Percentiles rank a stretch among this genome's conserved stretches.
Conservation (phyloP, 371 early-diverging fungal genomes). For the Rhizopus stolonifer region DNA sequence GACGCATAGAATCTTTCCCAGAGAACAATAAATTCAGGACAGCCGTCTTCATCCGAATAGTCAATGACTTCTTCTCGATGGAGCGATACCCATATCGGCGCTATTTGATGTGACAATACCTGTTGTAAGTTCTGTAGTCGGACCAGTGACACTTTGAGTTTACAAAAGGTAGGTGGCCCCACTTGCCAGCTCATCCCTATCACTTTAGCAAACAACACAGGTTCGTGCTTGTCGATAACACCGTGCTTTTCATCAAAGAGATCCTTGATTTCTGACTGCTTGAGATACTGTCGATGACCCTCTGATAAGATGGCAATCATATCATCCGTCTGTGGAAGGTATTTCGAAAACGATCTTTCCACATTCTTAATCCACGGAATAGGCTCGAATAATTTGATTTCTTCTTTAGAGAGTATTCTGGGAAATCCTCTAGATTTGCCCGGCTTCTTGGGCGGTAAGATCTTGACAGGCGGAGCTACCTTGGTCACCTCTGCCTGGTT, state of each 20-base stretch:
- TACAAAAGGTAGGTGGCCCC: constrained; percentile 72
- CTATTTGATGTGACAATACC: constrained; percentile 11
- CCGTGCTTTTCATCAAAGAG: constrained; percentile 57
- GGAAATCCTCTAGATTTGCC: constrained; percentile 22
- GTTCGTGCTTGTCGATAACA: constrained; percentile 37
- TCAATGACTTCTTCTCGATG: constrained; percentile 57
- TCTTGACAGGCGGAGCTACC: background rate
- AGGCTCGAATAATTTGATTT: constrained; percentile 42
- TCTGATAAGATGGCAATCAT: constrained; percentile 61
- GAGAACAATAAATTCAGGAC: constrained; percentile 71
- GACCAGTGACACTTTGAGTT: constrained; percentile 48
- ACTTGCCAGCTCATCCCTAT: constrained; percentile 62
- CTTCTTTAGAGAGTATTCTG: constrained; percentile 29
- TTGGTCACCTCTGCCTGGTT: background rate
- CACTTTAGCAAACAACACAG: constrained; percentile 62
- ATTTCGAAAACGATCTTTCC: constrained; percentile 58
- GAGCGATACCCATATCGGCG: constrained; percentile 39
- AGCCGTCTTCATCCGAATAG: constrained; percentile 70
- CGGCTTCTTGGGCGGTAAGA: constrained; percentile 14
- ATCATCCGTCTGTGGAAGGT: constrained; percentile 72
- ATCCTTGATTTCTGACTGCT: constrained; percentile 47
- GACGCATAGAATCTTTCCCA: constrained; percentile 64
- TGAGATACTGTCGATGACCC: constrained; percentile 66
- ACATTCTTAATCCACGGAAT: constrained; percentile 65
- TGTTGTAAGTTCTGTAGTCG: constrained; percentile 30